phyloP scores from a whole-genome alignment of 768 basidiomycete species.

The Phylloporus arenicola region DNA sequence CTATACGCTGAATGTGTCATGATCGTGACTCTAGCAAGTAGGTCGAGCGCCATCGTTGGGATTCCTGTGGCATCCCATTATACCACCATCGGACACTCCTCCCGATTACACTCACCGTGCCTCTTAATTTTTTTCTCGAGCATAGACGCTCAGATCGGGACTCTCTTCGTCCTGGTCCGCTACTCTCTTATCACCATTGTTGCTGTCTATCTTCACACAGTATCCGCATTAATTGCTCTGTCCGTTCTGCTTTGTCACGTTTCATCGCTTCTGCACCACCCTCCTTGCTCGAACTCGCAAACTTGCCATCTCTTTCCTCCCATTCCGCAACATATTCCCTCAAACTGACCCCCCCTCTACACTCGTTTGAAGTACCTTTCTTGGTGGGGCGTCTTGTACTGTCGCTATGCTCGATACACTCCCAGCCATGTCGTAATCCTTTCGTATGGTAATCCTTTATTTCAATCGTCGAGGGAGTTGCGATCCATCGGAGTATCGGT shows the following conservation, averaged over 20 bases:
- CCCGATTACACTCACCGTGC: background rate
- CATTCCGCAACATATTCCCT: conserved; percentile 15
- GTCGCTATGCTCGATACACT: conserved; percentile 33
- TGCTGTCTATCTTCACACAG: conserved; percentile 26
- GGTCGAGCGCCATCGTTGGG: conserved; percentile 10
- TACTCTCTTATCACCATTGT: conserved; percentile 11
- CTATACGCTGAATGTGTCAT: conserved; percentile 16
- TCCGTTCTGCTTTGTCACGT: conserved; percentile 17
- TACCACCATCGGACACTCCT: conserved; percentile 13
- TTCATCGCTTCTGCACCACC: conserved; percentile 21
- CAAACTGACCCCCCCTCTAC: conserved; percentile 25
- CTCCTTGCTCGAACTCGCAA: conserved; percentile 20
- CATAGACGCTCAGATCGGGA: conserved; percentile 17
- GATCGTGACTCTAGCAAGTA: conserved; percentile 15
- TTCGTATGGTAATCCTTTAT: conserved; percentile 32
- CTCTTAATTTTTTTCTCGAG: conserved; percentile 10
- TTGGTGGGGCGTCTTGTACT: conserved; percentile 30
- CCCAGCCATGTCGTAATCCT: conserved; percentile 31
- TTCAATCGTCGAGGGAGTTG: conserved; percentile 17
- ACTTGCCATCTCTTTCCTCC: too few relatives aligned
- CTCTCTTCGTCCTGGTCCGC: conserved; percentile 15
- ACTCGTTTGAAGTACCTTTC: too few relatives aligned
- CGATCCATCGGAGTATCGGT: conserved; percentile 2
- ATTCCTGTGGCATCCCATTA: conserved; percentile 18
- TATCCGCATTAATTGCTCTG: conserved; percentile 22